phyloP scores from a whole-genome alignment of 495 filamentous ascomycete species.

The Xylaria palmicola region DNA sequence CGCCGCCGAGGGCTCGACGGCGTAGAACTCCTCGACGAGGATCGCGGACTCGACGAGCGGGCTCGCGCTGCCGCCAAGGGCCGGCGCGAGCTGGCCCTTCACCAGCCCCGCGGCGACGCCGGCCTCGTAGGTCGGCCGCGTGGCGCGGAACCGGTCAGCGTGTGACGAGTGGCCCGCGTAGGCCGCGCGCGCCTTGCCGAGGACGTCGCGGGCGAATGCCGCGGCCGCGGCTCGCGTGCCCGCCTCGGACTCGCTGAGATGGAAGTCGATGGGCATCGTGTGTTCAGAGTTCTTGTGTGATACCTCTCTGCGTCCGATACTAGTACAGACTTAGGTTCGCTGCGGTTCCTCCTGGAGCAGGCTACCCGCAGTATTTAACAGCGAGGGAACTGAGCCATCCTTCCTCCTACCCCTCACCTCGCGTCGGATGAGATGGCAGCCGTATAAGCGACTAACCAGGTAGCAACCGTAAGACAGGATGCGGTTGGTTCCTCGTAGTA shows the following conservation, averaged over 20 bases:
- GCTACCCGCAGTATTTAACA: too few species aligned
- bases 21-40: slow-evolving; percentile 53
- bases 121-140: neutral
- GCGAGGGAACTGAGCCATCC: too few species aligned
- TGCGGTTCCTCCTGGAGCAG: too few species aligned
- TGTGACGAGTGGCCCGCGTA: neutral
- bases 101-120: slow-evolving; percentile 29
- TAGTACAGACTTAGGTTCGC: too few species aligned
- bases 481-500: too few species aligned
- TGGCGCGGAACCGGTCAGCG: neutral
- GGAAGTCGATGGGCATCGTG: neutral
- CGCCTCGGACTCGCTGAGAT: neutral
- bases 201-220: neutral
- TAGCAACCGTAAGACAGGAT: too few species aligned
- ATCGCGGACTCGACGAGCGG: slow-evolving; percentile 49
- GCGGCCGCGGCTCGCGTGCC: neutral
- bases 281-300: too few species aligned
- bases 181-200: neutral
- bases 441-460: too few species aligned
- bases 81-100: slow-evolving; percentile 44
- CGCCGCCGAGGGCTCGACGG: slow-evolving; percentile 46
- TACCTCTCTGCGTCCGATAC: too few species aligned
- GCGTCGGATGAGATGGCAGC: too few species aligned
- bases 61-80: slow-evolving; percentile 44
- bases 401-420: too few species aligned